Evolutionary conservation across 805 yeast species (phyloP).

Genomic region (Maudiozyma barnettii): DNA sequence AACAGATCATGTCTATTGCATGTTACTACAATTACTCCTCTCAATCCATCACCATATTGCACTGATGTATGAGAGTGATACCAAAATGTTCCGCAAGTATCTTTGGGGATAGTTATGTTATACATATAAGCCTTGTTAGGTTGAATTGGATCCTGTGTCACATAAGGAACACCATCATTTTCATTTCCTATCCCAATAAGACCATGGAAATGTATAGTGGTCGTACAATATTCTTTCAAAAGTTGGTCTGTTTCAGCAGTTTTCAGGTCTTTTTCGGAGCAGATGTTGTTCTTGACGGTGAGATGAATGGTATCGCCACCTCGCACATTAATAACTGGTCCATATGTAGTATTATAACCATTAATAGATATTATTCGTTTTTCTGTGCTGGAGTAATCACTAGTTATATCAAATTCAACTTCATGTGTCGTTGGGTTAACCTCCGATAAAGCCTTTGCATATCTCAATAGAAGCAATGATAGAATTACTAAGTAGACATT

Average conservation of each 20-base stretch:
- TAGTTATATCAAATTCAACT: slow-evolving; percentile 10
- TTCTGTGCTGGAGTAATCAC: slow-evolving; percentile 7
- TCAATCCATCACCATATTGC: slow-evolving; percentile 42
- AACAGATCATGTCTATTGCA: slow-evolving; percentile 34
- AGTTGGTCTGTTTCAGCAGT: slow-evolving; percentile 20
- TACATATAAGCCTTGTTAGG: slow-evolving; percentile 51
- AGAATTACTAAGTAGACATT: neutral
- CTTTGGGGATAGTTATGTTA: slow-evolving; percentile 34
- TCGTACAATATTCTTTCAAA: slow-evolving; percentile 17
- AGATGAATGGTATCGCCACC: slow-evolving; percentile 19
- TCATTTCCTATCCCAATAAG: slow-evolving; percentile 37
- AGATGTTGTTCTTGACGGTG: slow-evolving; percentile 14
- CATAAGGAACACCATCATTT: slow-evolving; percentile 32
- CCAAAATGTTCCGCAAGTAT: slow-evolving; percentile 45
- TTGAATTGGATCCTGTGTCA: slow-evolving; percentile 65
- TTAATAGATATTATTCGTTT: slow-evolving; percentile 20
- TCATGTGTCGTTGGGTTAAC: slow-evolving; percentile 2
- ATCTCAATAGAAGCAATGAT: neutral
- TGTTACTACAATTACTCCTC: slow-evolving; percentile 45
- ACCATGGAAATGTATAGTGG: slow-evolving; percentile 48
- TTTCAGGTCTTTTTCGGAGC: slow-evolving; percentile 12
- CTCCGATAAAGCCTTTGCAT: neutral
- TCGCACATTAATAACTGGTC: slow-evolving; percentile 18
- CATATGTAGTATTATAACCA: slow-evolving; percentile 11
- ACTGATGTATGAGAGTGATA: slow-evolving; percentile 46